Evolutionary conservation across 2,329 filamentous ascomycete genomes (phyloP), one percentile per base, ranked within the genome.

Genomic region (Plenodomus biglobosus): DNA sequence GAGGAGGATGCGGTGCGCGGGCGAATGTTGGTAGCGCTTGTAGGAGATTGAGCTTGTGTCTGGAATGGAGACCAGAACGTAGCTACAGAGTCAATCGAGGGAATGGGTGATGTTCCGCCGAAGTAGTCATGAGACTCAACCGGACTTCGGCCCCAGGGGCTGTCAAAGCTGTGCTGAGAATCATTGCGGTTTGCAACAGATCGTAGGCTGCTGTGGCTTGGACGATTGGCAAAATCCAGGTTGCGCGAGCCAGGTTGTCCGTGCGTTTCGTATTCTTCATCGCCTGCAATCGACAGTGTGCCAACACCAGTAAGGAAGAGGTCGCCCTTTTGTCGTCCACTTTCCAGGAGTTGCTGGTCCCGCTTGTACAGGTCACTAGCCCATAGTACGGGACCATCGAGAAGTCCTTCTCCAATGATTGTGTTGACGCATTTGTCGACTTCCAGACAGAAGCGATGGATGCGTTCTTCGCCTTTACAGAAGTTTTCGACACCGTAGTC

Each of bases 21-120:
- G 17, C 85, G 80, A 8, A 70, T 80, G 74, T 68, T 89, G 66
- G 74, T 86, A 68, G 79, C 76, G 52, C 78, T 83, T 0, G 84
- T 81, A 1, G 87, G 84, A 27, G 83, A 84, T 52, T 85, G 80
- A 0, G 82, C 78, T 42, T 82, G 77, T 0, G 85, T 84, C 50
- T 89, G 86, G 59, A 92, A 91, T 0, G 89, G 89, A 2, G 92
- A 96, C 90, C 91, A 96, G 67, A 92, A 95, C 0, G 90, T 94
- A 15, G 84, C 85, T 19, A 82, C 81, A 0, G 89, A 87, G 61
- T 94, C 90, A 49, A 87, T 85, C 0, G 87, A 85, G 37, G 88
- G 76, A 0, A 87, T 79, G 0, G 87, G 86, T 16, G 86, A 89
- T 2, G 81, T 79, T 61, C 81, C 66, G 50, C 88, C 80, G 72